Evolutionary conservation across 805 yeast genomes (phyloP).

Genomic region (Candida namnaoensis): DNA sequence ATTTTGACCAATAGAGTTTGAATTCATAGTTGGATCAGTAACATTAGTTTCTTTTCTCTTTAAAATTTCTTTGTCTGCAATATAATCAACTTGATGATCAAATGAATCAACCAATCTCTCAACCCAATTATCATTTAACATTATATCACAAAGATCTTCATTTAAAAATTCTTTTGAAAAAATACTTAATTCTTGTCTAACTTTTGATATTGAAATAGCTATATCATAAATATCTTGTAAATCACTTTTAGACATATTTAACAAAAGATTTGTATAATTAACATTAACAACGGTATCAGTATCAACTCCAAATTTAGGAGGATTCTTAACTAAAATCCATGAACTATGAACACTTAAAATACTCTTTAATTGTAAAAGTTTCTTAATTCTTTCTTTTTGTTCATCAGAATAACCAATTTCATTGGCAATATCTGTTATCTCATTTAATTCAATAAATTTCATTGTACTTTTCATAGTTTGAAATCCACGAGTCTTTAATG

Average conservation of each 20-base stretch:
- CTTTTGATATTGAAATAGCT: background rate
- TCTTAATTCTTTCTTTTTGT: constrained; percentile 7
- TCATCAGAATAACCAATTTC: background rate
- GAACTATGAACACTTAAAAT: constrained; percentile 5
- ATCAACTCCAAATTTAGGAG: background rate
- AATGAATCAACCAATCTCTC: too few species aligned
- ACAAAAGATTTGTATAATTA: constrained; percentile 4
- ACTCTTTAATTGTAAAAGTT: constrained; percentile 3
- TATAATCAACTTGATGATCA: too few species aligned
- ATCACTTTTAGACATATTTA: background rate
- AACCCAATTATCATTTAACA: too few species aligned
- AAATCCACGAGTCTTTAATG: constrained; percentile 6
- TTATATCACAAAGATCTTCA: too few species aligned
- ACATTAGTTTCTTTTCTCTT: too few species aligned
- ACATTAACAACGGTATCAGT: constrained; percentile 7
- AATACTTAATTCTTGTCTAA: too few species aligned
- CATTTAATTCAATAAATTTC: constrained; percentile 9
- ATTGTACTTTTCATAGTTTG: constrained; percentile 9
- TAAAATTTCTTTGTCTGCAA: too few species aligned
- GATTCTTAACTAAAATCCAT: constrained; percentile 9
- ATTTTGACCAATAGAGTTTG: too few species aligned
- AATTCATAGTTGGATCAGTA: too few species aligned
- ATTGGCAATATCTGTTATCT: constrained; percentile 1
- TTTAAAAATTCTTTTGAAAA: too few species aligned
- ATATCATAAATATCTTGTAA: background rate